Evolutionary conservation across 2,329 filamentous ascomycete genomes (phyloP).

Genomic region (Coniochaeta sp.): DNA sequence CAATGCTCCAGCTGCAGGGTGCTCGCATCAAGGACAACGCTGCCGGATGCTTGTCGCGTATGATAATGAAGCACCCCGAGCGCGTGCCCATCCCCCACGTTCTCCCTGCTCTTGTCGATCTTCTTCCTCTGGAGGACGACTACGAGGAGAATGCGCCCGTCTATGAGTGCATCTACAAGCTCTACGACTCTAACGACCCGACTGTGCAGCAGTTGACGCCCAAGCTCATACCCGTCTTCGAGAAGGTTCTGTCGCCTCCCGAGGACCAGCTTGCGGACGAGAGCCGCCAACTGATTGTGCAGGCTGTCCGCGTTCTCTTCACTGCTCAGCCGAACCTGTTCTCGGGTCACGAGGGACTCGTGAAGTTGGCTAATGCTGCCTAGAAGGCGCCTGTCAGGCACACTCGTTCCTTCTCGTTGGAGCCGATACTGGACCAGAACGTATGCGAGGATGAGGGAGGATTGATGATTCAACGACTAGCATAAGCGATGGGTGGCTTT

Average conservation of each 20-base stretch:
- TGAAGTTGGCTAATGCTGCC: conserved; percentile 19
- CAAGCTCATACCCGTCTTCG: conserved; percentile 62
- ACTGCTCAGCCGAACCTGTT: conserved; percentile 24
- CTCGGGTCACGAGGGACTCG: conserved; percentile 18
- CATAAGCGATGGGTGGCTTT: conserved; percentile 4
- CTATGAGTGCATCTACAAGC: conserved; percentile 80
- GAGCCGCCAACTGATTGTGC: conserved; percentile 59
- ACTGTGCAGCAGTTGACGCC: conserved; percentile 65
- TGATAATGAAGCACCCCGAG: conserved; percentile 87
- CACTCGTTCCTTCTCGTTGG: too few relatives aligned
- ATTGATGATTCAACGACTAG: background rate
- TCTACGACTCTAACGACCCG: conserved; percentile 67
- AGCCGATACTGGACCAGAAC: too few relatives aligned
- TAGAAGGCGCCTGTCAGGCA: background rate
- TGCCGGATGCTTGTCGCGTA: conserved; percentile 80
- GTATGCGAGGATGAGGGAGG: too few relatives aligned
- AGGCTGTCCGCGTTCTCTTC: conserved; percentile 48
- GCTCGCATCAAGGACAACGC: conserved; percentile 88
- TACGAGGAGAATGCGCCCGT: conserved; percentile 95
- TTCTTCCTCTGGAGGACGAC: conserved; percentile 85
- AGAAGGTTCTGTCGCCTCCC: conserved; percentile 63
- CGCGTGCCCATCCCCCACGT: conserved; percentile 74
- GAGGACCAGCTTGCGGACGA: conserved; percentile 70
- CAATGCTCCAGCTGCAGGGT: conserved; percentile 69
- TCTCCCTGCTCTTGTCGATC: conserved; percentile 68